Evolutionary conservation across 768 basidiomycete species (phyloP).

Genomic region (Hygrocybe punicea): DNA sequence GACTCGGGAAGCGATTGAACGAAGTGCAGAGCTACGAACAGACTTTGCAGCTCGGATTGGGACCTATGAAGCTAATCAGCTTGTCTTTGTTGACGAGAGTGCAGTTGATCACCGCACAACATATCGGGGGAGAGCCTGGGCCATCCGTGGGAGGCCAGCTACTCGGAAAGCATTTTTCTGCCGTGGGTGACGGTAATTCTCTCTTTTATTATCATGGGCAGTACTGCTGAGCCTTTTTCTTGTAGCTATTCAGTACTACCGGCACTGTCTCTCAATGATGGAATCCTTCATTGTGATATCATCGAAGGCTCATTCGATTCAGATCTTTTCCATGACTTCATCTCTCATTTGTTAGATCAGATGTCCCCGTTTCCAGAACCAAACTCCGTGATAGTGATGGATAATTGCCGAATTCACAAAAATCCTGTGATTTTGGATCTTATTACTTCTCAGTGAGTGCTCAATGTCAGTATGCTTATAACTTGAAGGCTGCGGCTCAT

Average conservation of each 20-base stretch:
- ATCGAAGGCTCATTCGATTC: constrained; percentile 4
- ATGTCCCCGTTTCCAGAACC: constrained; percentile 35
- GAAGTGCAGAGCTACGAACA: constrained; percentile 5
- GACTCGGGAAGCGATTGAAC: constrained; percentile 1
- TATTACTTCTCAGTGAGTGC: neutral
- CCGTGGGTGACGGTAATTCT: neutral
- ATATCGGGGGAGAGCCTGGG: constrained; percentile 10
- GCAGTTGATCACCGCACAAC: constrained; percentile 21
- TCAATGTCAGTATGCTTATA: neutral
- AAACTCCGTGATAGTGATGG: constrained; percentile 34
- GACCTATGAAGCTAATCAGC: constrained; percentile 20
- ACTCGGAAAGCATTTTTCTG: constrained; percentile 7
- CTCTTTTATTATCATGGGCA: neutral
- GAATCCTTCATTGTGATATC: constrained; percentile 6
- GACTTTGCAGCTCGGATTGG: neutral
- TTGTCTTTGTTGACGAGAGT: constrained; percentile 32
- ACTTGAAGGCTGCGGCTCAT: neutral
- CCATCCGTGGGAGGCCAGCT: constrained; percentile 8
- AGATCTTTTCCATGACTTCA: neutral
- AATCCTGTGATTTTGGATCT: neutral
- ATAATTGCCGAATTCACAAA: constrained; percentile 39
- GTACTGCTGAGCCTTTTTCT: neutral
- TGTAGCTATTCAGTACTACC: constrained; percentile 5
- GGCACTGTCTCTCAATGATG: constrained; percentile 4
- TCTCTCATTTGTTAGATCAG: constrained; percentile 1